Conservation (phyloP, 345 rosid species). For the Eucalyptus cloeziana region DNA sequence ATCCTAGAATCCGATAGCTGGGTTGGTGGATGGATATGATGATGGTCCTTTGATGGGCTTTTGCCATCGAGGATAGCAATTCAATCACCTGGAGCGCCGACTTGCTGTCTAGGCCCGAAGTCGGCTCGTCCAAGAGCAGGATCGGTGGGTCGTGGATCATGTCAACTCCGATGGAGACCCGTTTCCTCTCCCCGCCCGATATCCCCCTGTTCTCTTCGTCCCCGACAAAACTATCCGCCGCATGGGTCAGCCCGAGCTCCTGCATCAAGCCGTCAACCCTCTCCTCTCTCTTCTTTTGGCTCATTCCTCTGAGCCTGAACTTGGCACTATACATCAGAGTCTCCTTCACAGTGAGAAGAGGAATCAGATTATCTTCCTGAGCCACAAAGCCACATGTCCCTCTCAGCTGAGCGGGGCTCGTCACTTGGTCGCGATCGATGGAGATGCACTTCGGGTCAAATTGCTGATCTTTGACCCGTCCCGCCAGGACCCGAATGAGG, state of each 20-base stretch:
- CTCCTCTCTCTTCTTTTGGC: constrained; percentile 34
- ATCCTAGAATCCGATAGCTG: constrained; percentile 60
- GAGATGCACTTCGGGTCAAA: constrained; percentile 37
- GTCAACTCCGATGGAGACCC: constrained; percentile 84
- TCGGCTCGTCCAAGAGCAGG: constrained; percentile 80
- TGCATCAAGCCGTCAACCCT: constrained; percentile 55
- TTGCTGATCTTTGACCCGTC: constrained; percentile 42
- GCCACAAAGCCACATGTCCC: constrained; percentile 77
- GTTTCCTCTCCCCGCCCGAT: constrained; percentile 71
- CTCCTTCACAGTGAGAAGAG: constrained; percentile 77
- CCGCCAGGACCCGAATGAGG: constrained; percentile 60
- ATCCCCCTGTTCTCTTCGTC: constrained; percentile 68
- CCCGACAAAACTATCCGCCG: constrained; percentile 31
- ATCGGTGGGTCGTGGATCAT: constrained; percentile 74
- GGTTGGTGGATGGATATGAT: constrained; percentile 63
- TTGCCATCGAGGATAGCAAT: constrained; percentile 64
- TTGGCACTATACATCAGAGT: constrained; percentile 70
- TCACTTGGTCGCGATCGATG: constrained; percentile 22
- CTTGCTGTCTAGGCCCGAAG: constrained; percentile 81
- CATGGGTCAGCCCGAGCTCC: constrained; percentile 61
- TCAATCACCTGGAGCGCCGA: constrained; percentile 81
- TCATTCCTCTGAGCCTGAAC: constrained; percentile 51
- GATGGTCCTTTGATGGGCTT: constrained; percentile 43
- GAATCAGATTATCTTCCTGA: constrained; percentile 73
- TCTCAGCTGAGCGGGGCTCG: constrained; percentile 33